Evolutionary conservation across 192 early-diverging fungal genomes (phyloP).

Genomic region (Umbelopsis sp.): DNA sequence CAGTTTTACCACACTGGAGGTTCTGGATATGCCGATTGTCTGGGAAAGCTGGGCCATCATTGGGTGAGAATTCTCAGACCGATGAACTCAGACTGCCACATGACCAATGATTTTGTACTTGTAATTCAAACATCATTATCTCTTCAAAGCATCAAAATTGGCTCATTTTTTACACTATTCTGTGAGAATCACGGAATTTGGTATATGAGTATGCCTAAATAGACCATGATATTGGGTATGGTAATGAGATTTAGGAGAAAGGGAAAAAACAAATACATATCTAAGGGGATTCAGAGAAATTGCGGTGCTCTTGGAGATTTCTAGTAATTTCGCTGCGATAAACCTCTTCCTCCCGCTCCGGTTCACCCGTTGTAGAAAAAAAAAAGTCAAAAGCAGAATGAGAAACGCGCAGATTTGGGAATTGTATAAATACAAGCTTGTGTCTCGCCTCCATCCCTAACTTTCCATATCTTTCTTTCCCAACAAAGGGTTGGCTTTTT

Average conservation of each 20-base stretch:
- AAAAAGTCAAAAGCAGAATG: too few species aligned
- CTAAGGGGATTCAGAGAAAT: not conserved
- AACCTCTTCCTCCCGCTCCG: not conserved
- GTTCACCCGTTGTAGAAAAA: too few species aligned
- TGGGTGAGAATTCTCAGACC: too few species aligned
- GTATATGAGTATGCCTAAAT: not conserved
- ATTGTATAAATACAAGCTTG: too few species aligned
- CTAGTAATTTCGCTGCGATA: conserved; percentile 10
- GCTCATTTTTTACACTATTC: too few species aligned
- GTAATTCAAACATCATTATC: not conserved
- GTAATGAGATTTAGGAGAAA: not conserved
- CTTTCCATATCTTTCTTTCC: conserved; percentile 3
- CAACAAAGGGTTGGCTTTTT: not conserved
- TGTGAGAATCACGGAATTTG: too few species aligned
- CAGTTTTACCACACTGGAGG: not conserved
- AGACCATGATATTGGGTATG: not conserved
- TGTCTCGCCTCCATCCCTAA: not conserved
- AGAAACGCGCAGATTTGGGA: too few species aligned
- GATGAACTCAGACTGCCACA: not conserved
- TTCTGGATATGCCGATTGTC: not conserved
- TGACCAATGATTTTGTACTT: conserved; percentile 6
- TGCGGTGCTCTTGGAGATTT: not conserved
- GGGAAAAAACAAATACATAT: not conserved
- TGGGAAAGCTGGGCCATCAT: not conserved
- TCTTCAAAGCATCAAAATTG: not conserved